Evolutionary conservation across 1,284 basidiomycete species (phyloP).

Genomic region (Farysia itapuensis): DNA sequence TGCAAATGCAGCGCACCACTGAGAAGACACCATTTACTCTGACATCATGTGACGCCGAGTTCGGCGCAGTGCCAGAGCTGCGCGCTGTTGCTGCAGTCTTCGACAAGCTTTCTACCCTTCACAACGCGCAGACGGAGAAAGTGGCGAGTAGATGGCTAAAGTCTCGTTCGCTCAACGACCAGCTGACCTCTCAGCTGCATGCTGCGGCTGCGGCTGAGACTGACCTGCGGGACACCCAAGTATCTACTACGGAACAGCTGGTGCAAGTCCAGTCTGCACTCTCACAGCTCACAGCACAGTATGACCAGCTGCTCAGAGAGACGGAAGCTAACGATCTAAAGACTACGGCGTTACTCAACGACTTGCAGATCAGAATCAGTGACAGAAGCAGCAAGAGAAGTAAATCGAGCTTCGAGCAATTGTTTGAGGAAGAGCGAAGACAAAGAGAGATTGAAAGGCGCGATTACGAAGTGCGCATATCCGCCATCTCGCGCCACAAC

Average conservation of each 20-base stretch:
- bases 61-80: too few species aligned
- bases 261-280: slow-evolving; percentile 5
- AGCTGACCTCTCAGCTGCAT: too few species aligned
- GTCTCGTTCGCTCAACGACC: not conserved
- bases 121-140: not conserved
- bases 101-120: not conserved
- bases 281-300: slow-evolving; percentile 5
- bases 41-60: too few species aligned
- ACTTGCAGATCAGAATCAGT: slow-evolving; percentile 2
- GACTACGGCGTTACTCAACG: slow-evolving; percentile 3
- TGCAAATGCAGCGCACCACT: not conserved
- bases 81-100: not conserved
- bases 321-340: slow-evolving; percentile 9
- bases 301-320: slow-evolving; percentile 9
- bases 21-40: too few species aligned
- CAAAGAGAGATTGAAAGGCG: slow-evolving; percentile 13
- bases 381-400: too few species aligned
- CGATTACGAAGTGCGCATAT: slow-evolving; percentile 22
- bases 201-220: too few species aligned
- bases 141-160: too few species aligned
- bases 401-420: too few species aligned
- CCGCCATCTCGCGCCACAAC: slow-evolving; percentile 1
- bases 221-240: too few species aligned
- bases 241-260: too few species aligned
- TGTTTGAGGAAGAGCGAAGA: slow-evolving; percentile 17